These are phyloP conservation scores for Aspergillus quadricinctus DNA, from an alignment of 2,329 filamentous ascomycete species.

Conservation along the genomic window DNA sequence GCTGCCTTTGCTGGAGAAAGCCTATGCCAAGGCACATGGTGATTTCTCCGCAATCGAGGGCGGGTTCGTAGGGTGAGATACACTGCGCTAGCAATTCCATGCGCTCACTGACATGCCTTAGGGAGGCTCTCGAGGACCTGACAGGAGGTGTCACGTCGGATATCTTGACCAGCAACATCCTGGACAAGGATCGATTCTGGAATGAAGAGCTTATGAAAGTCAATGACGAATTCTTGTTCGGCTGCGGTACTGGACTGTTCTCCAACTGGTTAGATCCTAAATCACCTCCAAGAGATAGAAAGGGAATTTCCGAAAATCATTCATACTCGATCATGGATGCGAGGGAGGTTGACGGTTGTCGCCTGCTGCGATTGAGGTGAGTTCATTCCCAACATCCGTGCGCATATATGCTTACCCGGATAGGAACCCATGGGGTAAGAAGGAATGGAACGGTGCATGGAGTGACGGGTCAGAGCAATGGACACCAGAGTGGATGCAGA, in stretches of 20 bases:
- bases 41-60: slow-evolving; percentile 73
- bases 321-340: slow-evolving; percentile 58
- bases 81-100: background rate
- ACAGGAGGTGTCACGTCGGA: slow-evolving; percentile 51
- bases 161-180: slow-evolving; percentile 43
- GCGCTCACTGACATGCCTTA: slow-evolving; percentile 10
- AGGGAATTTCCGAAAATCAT: slow-evolving; percentile 47
- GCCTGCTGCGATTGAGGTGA: slow-evolving; percentile 60
- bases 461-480: slow-evolving; percentile 79
- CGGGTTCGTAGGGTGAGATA: slow-evolving; percentile 60
- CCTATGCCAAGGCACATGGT: slow-evolving; percentile 78
- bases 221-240: slow-evolving; percentile 66
- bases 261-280: slow-evolving; percentile 41
- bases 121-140: slow-evolving; percentile 56
- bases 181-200: slow-evolving; percentile 77
- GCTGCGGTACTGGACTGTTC: slow-evolving; percentile 44
- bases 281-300: slow-evolving; percentile 35
- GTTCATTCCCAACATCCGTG: slow-evolving; percentile 10
- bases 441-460: slow-evolving; percentile 79
- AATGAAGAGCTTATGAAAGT: slow-evolving; percentile 72
- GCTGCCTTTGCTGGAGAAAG: slow-evolving; percentile 76
- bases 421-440: slow-evolving; percentile 76
- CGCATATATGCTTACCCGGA: slow-evolving; percentile 11
- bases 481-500: slow-evolving; percentile 73
- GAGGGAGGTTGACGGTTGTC: slow-evolving; percentile 57